These are phyloP conservation scores for Pseudogymnoascus sp. DNA, from an alignment of 2,329 filamentous ascomycete genomes.

Conservation along the genomic window DNA sequence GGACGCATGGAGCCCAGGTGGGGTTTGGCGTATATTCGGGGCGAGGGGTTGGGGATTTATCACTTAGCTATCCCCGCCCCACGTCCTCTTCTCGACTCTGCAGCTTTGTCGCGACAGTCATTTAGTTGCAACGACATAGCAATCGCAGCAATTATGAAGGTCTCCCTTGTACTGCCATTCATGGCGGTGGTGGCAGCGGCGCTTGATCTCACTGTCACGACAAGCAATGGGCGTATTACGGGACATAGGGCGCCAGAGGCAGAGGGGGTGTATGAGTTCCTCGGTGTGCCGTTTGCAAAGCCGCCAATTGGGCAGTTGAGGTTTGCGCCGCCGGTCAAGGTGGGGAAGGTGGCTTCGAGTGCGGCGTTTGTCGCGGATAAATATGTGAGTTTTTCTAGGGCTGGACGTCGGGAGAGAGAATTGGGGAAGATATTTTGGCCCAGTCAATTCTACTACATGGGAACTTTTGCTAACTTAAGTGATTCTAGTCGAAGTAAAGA, in stretches of 20 bases:
- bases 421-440: background rate
- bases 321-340: background rate
- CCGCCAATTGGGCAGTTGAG: background rate
- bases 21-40: background rate
- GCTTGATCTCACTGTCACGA: background rate
- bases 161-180: background rate
- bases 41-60: background rate
- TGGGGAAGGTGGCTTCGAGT: background rate
- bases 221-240: background rate
- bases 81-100: background rate
- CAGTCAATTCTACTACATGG: background rate
- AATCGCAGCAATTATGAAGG: background rate
- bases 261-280: background rate
- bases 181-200: background rate
- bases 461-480: background rate
- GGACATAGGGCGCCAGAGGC: background rate
- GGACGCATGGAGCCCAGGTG: background rate
- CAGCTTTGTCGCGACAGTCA: background rate
- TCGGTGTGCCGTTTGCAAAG: conserved; percentile 8
- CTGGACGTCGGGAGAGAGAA: background rate
- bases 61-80: background rate
- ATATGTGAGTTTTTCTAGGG: background rate
- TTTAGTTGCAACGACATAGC: background rate
- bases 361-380: background rate
- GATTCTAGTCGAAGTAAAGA: background rate